Conservation (phyloP, 352 stramenopile genomes). For the Globisporangium alternatum region DNA sequence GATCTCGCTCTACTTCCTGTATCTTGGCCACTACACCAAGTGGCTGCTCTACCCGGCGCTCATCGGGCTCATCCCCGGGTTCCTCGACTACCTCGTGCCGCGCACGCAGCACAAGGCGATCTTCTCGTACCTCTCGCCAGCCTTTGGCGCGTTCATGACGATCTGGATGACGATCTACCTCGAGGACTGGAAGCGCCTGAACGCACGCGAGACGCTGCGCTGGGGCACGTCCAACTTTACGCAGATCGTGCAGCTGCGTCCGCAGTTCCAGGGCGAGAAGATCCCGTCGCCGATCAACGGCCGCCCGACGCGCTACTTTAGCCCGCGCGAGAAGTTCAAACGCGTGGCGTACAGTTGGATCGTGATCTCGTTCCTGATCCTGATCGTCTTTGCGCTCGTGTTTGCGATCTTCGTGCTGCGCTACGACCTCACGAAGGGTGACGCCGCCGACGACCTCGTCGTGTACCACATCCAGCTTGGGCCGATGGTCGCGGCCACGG, state of each 20-base stretch:
- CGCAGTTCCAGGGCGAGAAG: slow-evolving; percentile 71
- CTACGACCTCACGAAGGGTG: slow-evolving; percentile 67
- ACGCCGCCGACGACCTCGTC: slow-evolving; percentile 51
- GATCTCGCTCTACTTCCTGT: slow-evolving; percentile 97
- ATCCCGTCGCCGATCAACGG: slow-evolving; percentile 79
- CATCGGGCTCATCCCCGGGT: slow-evolving; percentile 87
- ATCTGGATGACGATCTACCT: slow-evolving; percentile 90
- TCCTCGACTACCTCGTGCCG: slow-evolving; percentile 60
- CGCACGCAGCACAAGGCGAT: slow-evolving; percentile 47
- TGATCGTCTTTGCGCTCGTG: slow-evolving; percentile 73
- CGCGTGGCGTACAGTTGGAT: slow-evolving; percentile 76
- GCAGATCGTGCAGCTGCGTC: slow-evolving; percentile 61
- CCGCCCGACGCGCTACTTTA: slow-evolving; percentile 64
- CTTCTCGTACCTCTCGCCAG: slow-evolving; percentile 72
- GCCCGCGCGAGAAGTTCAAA: slow-evolving; percentile 61
- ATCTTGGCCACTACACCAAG: slow-evolving; percentile 94
- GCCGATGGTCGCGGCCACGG: slow-evolving; percentile 63
- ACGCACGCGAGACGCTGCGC: slow-evolving; percentile 68
- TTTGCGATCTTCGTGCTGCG: slow-evolving; percentile 75
- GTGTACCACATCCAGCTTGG: slow-evolving; percentile 66
- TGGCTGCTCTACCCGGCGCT: slow-evolving; percentile 94
- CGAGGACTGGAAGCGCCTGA: slow-evolving; percentile 88
- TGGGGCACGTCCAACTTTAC: slow-evolving; percentile 85
- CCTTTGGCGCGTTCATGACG: slow-evolving; percentile 85
- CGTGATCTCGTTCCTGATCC: slow-evolving; percentile 73